A percentile compares a stretch with the other conserved stretches of the same genome.
These are phyloP conservation scores for Penicillium sp. DNA, from an alignment of 2,329 filamentous ascomycete genomes.

Conservation along the genomic window DNA sequence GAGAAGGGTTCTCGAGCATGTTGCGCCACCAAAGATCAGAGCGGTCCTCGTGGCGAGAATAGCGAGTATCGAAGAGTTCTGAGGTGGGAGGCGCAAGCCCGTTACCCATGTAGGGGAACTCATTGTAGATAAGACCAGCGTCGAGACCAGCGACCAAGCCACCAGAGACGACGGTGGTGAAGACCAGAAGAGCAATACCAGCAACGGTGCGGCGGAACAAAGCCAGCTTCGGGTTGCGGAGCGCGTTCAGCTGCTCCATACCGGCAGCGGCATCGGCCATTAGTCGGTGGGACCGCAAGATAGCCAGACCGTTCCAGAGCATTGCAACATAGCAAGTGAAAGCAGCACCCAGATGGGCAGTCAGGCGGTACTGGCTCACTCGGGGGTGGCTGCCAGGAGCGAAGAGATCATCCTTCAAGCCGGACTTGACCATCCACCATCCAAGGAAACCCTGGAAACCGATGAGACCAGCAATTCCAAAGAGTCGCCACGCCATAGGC, in stretches of 20 bases:
- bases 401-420: conserved; percentile 93
- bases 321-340: conserved; percentile 94
- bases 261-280: conserved; percentile 67
- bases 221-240: conserved; percentile 68
- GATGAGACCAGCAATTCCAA: conserved; percentile 84
- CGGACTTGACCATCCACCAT: conserved; percentile 99
- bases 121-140: conserved; percentile 96
- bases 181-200: conserved; percentile 73
- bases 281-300: conserved; percentile 76
- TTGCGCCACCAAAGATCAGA: conserved; percentile 96
- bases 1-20: conserved; percentile 92
- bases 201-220: conserved; percentile 73
- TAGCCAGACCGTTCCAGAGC: conserved; percentile 82
- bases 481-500: conserved; percentile 74
- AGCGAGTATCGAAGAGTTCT: conserved; percentile 84
- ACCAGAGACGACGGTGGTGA: conserved; percentile 89
- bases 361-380: conserved; percentile 91
- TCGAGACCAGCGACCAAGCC: conserved; percentile 93
- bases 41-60: conserved; percentile 74
- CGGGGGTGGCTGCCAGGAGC: conserved; percentile 86
- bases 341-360: conserved; percentile 84
- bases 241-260: conserved; percentile 59
- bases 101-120: conserved; percentile 93
- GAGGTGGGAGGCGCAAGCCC: conserved; percentile 77
- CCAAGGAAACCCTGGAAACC: conserved; percentile 94